phyloP scores from a whole-genome alignment of 805 yeast species.

The Lipomyces yamanashiensis region DNA sequence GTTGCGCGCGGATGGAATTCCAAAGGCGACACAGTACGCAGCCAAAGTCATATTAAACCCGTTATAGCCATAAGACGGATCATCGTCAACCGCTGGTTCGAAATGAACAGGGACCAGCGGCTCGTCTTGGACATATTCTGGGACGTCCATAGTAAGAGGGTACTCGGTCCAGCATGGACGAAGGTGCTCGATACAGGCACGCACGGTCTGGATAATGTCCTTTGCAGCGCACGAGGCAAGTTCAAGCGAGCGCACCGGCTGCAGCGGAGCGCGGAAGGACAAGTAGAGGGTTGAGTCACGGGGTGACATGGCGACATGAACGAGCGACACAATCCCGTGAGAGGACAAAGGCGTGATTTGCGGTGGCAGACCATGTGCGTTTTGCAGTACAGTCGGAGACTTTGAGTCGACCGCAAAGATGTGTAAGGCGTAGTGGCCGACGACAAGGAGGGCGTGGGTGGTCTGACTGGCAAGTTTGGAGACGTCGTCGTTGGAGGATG shows the following conservation, averaged over 20 bases:
- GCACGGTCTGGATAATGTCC: conserved; percentile 33
- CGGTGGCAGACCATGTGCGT: conserved; percentile 6
- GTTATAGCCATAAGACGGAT: conserved; percentile 19
- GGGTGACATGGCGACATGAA: conserved; percentile 39
- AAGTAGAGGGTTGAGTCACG: conserved; percentile 36
- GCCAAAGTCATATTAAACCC: conserved; percentile 38
- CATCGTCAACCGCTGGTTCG: neutral
- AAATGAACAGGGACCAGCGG: conserved; percentile 27
- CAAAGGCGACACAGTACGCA: conserved; percentile 39
- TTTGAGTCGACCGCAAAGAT: conserved; percentile 21
- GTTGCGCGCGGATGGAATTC: conserved; percentile 27
- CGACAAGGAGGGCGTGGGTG: conserved; percentile 25
- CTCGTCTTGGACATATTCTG: conserved; percentile 36
- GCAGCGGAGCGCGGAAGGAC: conserved; percentile 37
- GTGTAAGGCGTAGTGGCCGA: conserved; percentile 29
- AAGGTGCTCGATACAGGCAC: conserved; percentile 30
- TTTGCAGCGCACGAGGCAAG: conserved; percentile 39
- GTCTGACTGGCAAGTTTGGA: conserved; percentile 23
- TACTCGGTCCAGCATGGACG: conserved; percentile 40
- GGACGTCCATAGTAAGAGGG: conserved; percentile 38
- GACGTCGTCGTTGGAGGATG: conserved; percentile 26
- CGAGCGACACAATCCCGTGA: conserved; percentile 37
- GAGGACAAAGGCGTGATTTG: conserved; percentile 30
- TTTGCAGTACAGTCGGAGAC: neutral
- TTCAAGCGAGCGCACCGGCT: conserved; percentile 37